Evolutionary conservation across 2,329 filamentous ascomycete genomes (phyloP).

Genomic region (Pleomassaria siparia): DNA sequence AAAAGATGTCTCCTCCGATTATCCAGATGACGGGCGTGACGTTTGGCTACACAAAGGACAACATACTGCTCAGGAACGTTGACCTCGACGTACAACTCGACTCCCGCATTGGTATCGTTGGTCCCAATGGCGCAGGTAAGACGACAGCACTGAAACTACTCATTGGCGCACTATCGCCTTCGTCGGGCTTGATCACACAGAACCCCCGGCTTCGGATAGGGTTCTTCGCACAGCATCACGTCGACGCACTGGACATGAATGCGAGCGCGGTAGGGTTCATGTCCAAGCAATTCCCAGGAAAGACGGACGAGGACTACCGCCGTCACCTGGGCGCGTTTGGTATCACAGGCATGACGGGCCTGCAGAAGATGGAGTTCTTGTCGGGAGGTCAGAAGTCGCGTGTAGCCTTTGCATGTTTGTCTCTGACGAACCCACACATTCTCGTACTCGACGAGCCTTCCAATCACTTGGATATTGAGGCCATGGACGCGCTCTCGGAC

Average conservation of each 20-base stretch:
- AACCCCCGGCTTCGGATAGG: conserved; percentile 87
- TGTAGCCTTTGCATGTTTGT: conserved; percentile 96
- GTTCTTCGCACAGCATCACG: conserved; percentile 98
- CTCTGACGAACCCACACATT: conserved; percentile 92
- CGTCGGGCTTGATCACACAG: conserved; percentile 79
- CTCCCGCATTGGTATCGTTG: conserved; percentile 98
- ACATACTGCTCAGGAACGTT: conserved; percentile 77
- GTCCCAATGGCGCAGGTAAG: conserved; percentile 97
- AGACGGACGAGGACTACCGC: conserved; percentile 94
- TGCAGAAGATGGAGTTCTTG: conserved; percentile 92
- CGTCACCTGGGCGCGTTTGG: conserved; percentile 85
- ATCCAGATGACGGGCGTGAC: conserved; percentile 93
- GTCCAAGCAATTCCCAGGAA: conserved; percentile 87
- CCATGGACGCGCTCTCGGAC: conserved; percentile 90
- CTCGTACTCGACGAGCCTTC: conserved; percentile 97
- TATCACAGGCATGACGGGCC: conserved; percentile 88
- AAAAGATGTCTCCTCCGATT: conserved; percentile 95
- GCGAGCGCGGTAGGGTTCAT: conserved; percentile 93
- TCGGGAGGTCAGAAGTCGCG: conserved; percentile 98
- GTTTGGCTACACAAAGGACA: conserved; percentile 84
- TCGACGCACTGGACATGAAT: conserved; percentile 90
- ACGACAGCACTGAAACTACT: conserved; percentile 98
- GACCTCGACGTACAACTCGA: conserved; percentile 97
- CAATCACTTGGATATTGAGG: conserved; percentile 98
- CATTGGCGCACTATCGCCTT: conserved; percentile 78